These are phyloP conservation scores for Chenopodium album DNA, from an alignment of 148 eudicot genomes.

Conservation along the genomic window DNA sequence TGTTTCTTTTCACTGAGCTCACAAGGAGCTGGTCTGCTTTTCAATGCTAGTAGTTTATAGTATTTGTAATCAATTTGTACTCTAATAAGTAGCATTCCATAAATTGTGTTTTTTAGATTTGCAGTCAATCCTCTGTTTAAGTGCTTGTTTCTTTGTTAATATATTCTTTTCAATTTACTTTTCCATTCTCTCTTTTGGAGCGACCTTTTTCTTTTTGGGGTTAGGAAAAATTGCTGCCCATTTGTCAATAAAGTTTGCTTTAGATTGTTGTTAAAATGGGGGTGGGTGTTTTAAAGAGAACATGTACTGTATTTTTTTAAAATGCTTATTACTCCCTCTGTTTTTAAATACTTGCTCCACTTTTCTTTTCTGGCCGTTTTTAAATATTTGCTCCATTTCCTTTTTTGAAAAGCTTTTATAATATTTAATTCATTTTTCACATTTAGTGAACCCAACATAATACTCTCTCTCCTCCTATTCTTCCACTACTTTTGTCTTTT, in stretches of 20 bases:
- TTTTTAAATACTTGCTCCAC: no score
- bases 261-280: background rate
- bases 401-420: no score
- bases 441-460: no score
- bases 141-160: background rate
- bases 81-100: background rate
- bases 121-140: background rate
- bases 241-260: slow-evolving; percentile 20
- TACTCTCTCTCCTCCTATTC: no score
- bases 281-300: background rate
- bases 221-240: slow-evolving; percentile 3
- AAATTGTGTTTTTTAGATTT: background rate
- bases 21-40: slow-evolving; percentile 9
- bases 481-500: no score
- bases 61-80: slow-evolving; percentile 6
- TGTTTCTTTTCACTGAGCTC: slow-evolving; percentile 10
- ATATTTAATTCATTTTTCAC: no score
- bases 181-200: background rate
- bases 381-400: no score
- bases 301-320: no score
- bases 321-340: no score
- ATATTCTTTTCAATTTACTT: background rate
- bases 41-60: slow-evolving; percentile 5
- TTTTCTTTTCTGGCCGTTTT: no score
- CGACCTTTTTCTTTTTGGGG: background rate